Evolutionary conservation across 164 flowering plant species (phyloP), one percentile per base, ranked within the genome.

Genomic region (Stephania yunnanensis): DNA sequence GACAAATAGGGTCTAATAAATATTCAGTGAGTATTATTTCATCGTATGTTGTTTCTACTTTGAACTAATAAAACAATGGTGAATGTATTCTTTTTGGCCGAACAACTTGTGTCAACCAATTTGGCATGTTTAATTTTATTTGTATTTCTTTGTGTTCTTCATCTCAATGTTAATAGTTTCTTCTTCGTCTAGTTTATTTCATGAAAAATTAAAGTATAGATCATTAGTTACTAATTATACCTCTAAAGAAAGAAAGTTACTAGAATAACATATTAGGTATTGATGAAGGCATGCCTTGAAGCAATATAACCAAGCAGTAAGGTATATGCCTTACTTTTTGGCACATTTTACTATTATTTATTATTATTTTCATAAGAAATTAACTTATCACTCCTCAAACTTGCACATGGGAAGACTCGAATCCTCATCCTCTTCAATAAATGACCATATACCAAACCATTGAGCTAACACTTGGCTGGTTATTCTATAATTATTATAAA

Each of bases 1-100:
- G 98, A 82, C 98, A 94, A 77, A 92, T 94, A 72, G 97, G 98
- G 69, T 94, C 98, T 71, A 94, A 94, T 75, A 94, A 94, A 79
- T 89, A 91, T 80, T 86, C 92, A 36, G 98, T 94, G 79, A 89
- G 95, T 81, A 55, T 58, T 25, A 19, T 70, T 70, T 15, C 42
- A 71, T 42, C 36, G 31, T 61, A 53, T 52, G 66, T 45, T 70
- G 17, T 74, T 63, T 30, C 58, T 50, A n/a, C 15, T 10, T 29
- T 31, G 11, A 11, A 53, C 67, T 64, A 17, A 55, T 17, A 30
- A 45, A 46, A 31, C 11, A 36, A 4, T 42, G 3, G 10, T 17
- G 20, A 17, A 44, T 29, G 29, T 55, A 8, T 46, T 46, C 71
- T 63, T 36, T 64, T 72, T 31, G 55, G 4, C 15, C 4, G 31